Conservation (phyloP, 140 eudicot species). For the Oenanthe javanica region DNA sequence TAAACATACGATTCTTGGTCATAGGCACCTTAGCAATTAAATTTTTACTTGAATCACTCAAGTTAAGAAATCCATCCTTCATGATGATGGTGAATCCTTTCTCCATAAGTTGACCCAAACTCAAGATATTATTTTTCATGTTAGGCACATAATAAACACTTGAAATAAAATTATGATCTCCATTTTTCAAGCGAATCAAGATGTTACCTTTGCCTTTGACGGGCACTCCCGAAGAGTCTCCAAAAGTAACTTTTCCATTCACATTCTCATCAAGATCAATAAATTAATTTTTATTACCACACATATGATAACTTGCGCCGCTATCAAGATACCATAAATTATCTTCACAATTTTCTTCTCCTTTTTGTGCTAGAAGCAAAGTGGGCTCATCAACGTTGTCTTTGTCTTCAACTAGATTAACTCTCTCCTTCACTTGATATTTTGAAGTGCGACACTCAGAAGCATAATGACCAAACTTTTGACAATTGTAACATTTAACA, state of each 20-base stretch:
- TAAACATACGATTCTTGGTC: not conserved
- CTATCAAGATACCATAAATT: conserved; percentile 1
- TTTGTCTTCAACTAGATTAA: not conserved
- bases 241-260: not conserved
- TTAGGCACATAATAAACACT: not conserved
- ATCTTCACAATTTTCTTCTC: not conserved
- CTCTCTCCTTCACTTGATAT: not conserved
- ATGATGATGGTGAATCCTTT: not conserved
- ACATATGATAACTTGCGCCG: conserved; percentile 3
- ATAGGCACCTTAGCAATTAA: not conserved
- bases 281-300: not conserved
- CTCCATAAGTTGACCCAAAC: not conserved
- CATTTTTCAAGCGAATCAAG: not conserved
- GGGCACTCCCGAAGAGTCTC: not conserved
- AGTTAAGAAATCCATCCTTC: not conserved
- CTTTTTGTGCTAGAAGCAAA: not conserved
- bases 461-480: not conserved
- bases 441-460: not conserved
- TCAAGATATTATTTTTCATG: not conserved
- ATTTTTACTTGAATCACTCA: not conserved
- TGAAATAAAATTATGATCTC: not conserved
- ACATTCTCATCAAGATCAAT: not conserved
- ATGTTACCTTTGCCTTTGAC: not conserved
- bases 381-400: not conserved
- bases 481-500: not conserved